Evolutionary conservation across 768 basidiomycete species (phyloP).

Genomic region (Tricholoma terreum): DNA sequence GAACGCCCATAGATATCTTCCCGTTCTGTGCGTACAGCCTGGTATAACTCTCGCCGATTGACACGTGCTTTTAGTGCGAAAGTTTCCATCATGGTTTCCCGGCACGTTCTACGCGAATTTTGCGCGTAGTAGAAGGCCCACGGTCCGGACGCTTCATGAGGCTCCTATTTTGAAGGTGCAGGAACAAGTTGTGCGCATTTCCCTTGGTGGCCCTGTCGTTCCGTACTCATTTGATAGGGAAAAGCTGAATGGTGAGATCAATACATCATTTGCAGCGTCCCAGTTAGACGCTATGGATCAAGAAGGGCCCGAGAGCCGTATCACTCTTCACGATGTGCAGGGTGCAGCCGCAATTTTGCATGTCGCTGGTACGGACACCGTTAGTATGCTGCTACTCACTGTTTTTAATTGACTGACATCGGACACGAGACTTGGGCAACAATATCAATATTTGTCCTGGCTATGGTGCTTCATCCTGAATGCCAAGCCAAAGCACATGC

Average conservation of each 20-base stretch:
- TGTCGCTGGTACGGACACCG: conserved; percentile 18
- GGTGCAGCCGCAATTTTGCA: conserved; percentile 18
- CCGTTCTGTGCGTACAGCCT: too few relatives aligned
- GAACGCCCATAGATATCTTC: conserved; percentile 14
- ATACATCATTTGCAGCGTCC: conserved; percentile 17
- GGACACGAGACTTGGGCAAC: too few relatives aligned
- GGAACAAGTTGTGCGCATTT: conserved; percentile 4
- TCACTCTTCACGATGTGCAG: too few relatives aligned
- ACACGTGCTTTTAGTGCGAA: conserved; percentile 16
- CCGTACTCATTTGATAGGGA: neutral
- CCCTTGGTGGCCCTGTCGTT: neutral
- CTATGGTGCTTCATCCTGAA: conserved; percentile 37
- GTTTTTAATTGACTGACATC: neutral
- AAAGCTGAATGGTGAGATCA: neutral
- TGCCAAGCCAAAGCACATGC: conserved; percentile 34
- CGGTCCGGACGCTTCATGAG: conserved; percentile 1
- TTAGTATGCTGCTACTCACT: neutral
- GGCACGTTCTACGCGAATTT: conserved; percentile 9
- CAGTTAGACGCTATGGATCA: conserved; percentile 13
- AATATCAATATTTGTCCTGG: conserved; percentile 41
- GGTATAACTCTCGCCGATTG: too few relatives aligned
- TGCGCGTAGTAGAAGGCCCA: conserved; percentile 5
- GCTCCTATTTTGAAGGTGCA: neutral
- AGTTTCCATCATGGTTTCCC: conserved; percentile 19
- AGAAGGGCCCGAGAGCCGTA: too few relatives aligned